These are phyloP conservation scores for Kodamaea restingae DNA, from an alignment of 805 yeast species.

Conservation along the genomic window DNA sequence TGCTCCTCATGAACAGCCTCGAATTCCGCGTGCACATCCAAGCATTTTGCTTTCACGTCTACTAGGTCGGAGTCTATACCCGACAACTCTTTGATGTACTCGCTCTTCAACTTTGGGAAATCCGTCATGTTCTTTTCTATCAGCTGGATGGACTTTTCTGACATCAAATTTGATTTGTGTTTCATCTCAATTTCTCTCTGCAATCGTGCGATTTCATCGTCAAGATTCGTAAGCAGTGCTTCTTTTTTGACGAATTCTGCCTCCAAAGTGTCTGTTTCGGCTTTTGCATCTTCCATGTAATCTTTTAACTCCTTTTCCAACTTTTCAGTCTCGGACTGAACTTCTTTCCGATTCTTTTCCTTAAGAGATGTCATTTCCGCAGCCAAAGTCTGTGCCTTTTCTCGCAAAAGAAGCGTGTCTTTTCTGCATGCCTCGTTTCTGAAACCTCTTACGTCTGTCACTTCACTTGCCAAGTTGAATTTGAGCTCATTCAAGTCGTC, in stretches of 20 bases:
- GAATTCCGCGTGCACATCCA: conserved; percentile 14
- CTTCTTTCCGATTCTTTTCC: conserved; percentile 12
- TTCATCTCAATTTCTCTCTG: conserved; percentile 5
- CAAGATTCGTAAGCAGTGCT: conserved; percentile 15
- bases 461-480: conserved; percentile 32
- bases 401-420: conserved; percentile 17
- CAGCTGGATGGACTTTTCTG: conserved; percentile 8
- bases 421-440: conserved; percentile 18
- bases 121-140: conserved; percentile 18
- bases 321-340: conserved; percentile 14
- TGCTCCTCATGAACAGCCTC: neutral
- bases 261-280: conserved; percentile 25
- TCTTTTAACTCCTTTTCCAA: conserved; percentile 17
- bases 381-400: conserved; percentile 8
- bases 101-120: conserved; percentile 14
- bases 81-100: conserved; percentile 18
- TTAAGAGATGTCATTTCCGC: conserved; percentile 6
- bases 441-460: conserved; percentile 22
- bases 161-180: conserved; percentile 6
- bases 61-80: conserved; percentile 17
- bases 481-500: conserved; percentile 28
- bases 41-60: conserved; percentile 15
- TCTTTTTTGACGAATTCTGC: conserved; percentile 22
- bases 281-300: conserved; percentile 16
- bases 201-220: conserved; percentile 6